Evolutionary conservation across 352 stramenopile species (phyloP), one percentile per base, ranked within the genome.

Genomic region (Thalassiosira exigua): DNA sequence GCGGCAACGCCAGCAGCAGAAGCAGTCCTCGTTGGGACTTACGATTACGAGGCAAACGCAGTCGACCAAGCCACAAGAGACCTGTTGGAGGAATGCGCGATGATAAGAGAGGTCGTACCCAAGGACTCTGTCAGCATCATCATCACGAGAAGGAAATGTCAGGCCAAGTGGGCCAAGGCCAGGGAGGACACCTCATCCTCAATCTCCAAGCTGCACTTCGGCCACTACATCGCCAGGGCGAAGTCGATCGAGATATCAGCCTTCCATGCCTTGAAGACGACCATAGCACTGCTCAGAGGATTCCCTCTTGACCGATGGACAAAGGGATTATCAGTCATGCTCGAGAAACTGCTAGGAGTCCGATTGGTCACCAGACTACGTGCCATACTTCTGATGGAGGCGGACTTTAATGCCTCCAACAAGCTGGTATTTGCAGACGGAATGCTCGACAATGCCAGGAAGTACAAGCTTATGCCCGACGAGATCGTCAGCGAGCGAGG

Each of bases 361-460:
- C 56, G 46, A 0, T 73, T 59, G 27, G 36, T 79, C 29, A 29
- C 72, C 42, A 68, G 52, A 46, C 46, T 78, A 4, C 32, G 69
- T n/a, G 69, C 69, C 22, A 78, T 78, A 5, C 65, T 46, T 29
- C 42, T 78, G 9, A 66, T 78, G 29, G 69, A 78, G 42, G 69
- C 69, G 26, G 69, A 78, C 30, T 78, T 78, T 42, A 78, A 78
- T 36, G 70, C 70, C 48, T 39, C 4, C n/a, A 72, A 68, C 26
- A 75, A 75, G 36, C 36, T 70, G 1, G 21, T 75, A 1, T 75
- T 75, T 19, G 54, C 54, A 1, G 27, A 36, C 14, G 27, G 32
- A 0, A 67, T 75, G 54, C 59, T 75, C 32, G 3, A 56, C 0
- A 2, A 39, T 4, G 62, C 64, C 0, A 4, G 24, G 0, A 27